Evolutionary conservation across 805 yeast species (phyloP).

Genomic region (Kregervanrija delftensis): DNA sequence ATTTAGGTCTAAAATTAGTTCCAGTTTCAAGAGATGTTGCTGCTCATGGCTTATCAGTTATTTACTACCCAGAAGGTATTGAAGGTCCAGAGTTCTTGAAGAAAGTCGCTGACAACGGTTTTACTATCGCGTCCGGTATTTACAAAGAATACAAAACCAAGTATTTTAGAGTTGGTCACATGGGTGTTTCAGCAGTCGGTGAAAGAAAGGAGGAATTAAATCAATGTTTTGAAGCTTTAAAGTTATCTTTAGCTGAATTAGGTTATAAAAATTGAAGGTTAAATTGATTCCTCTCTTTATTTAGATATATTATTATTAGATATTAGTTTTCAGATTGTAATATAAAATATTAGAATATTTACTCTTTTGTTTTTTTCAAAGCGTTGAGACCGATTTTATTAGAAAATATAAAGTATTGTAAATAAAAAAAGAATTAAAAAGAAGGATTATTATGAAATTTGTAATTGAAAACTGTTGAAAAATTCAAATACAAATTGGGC

Average conservation of each 20-base stretch:
- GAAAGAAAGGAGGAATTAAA: conserved; percentile 48
- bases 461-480: no score
- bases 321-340: not conserved
- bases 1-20: conserved; percentile 61
- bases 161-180: conserved; percentile 92
- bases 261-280: conserved; percentile 30
- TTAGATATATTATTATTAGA: not conserved
- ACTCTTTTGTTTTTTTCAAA: not conserved
- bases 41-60: conserved; percentile 86
- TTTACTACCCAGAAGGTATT: conserved; percentile 71
- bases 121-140: conserved; percentile 84
- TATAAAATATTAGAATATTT: not conserved
- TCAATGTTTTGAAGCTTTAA: conserved; percentile 39
- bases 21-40: conserved; percentile 50
- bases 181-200: conserved; percentile 77
- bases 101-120: conserved; percentile 53
- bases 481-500: no score
- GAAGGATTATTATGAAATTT: no score
- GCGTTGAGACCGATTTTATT: conserved; percentile 10
- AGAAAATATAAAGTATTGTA: conserved; percentile 1
- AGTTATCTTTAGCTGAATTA: conserved; percentile 34
- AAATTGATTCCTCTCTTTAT: conserved; percentile 1
- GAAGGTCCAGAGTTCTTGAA: conserved; percentile 61
- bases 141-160: conserved; percentile 72
- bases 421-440: no score